A percentile compares a stretch with the other conserved stretches of the same genome.
Conservation (phyloP, 257 asterid species). For the Striga asiatica region DNA sequence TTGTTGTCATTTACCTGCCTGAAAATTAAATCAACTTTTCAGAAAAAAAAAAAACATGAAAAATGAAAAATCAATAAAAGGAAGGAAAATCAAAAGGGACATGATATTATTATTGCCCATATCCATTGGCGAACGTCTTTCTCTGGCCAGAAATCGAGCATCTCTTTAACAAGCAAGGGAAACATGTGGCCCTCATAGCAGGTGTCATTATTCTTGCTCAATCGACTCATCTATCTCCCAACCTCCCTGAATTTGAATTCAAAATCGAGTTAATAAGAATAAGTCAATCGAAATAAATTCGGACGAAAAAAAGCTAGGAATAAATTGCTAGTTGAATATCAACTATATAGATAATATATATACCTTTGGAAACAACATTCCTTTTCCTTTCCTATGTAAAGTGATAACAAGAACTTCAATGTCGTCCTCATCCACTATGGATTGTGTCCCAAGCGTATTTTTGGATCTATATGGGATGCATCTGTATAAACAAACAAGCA, state of each 20-base stretch:
- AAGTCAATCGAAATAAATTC: no score
- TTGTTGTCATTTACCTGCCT: no score
- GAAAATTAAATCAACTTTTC: no score
- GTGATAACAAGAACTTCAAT: conserved; percentile 71
- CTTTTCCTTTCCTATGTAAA: conserved; percentile 76
- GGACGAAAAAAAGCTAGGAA: no score
- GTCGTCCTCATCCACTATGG: conserved; percentile 44
- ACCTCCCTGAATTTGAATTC: conserved; percentile 48
- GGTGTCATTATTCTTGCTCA: conserved; percentile 38
- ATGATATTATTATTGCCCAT: no score
- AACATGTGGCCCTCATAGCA: conserved; percentile 69
- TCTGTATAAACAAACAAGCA: no score
- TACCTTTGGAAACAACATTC: conserved; percentile 88
- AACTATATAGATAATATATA: no score
- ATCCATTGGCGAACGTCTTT: conserved; percentile 60
- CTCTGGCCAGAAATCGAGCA: conserved; percentile 80
- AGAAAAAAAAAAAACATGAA: no score
- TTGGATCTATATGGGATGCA: conserved; percentile 71
- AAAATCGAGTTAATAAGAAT: no score
- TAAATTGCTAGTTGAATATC: no score
- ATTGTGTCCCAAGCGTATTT: conserved; percentile 13
- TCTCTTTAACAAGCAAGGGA: conserved; percentile 57
- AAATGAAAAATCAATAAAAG: neutral
- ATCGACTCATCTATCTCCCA: conserved; percentile 83
- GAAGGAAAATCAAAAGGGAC: no score